Percentiles rank a stretch among this genome's conserved stretches.
These are phyloP conservation scores for Endocalyx cinctus DNA, from an alignment of 2,329 filamentous ascomycete genomes.

Conservation along the genomic window DNA sequence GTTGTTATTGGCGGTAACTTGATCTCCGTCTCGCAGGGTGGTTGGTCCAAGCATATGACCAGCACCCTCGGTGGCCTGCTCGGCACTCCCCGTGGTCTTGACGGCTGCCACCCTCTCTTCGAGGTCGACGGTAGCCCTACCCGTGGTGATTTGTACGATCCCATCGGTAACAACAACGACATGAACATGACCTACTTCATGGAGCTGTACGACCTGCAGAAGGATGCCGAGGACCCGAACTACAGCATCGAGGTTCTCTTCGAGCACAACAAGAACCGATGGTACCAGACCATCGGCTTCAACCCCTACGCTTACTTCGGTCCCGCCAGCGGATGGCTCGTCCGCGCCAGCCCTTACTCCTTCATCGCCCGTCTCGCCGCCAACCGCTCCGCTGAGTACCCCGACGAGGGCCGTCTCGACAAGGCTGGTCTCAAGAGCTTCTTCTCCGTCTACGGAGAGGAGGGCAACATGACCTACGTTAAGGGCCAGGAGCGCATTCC, in stretches of 20 bases:
- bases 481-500: conserved; percentile 48
- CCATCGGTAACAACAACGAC: conserved; percentile 43
- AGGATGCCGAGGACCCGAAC: conserved; percentile 29
- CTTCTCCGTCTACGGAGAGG: conserved; percentile 38
- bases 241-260: conserved; percentile 39
- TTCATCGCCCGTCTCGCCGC: conserved; percentile 39
- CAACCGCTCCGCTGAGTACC: conserved; percentile 39
- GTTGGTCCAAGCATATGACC: conserved; percentile 30
- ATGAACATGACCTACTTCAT: conserved; percentile 49
- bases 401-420: conserved; percentile 26
- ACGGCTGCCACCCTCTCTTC: conserved; percentile 50
- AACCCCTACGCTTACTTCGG: conserved; percentile 54
- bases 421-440: conserved; percentile 40
- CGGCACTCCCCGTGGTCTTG: conserved; percentile 41
- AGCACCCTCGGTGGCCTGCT: conserved; percentile 41
- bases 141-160: conserved; percentile 48
- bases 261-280: conserved; percentile 38
- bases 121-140: conserved; percentile 50
- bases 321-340: conserved; percentile 45
- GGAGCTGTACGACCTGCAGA: conserved; percentile 43
- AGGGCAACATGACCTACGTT: conserved; percentile 37
- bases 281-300: conserved; percentile 40
- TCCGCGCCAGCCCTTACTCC: conserved; percentile 47
- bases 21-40: conserved; percentile 48
- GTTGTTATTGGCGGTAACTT: conserved; percentile 46